Percentiles rank a stretch among this genome's conserved stretches.
Conservation (phyloP, 225 moss, liverwort and hornwort genomes). For the Sphagnum contortum region DNA sequence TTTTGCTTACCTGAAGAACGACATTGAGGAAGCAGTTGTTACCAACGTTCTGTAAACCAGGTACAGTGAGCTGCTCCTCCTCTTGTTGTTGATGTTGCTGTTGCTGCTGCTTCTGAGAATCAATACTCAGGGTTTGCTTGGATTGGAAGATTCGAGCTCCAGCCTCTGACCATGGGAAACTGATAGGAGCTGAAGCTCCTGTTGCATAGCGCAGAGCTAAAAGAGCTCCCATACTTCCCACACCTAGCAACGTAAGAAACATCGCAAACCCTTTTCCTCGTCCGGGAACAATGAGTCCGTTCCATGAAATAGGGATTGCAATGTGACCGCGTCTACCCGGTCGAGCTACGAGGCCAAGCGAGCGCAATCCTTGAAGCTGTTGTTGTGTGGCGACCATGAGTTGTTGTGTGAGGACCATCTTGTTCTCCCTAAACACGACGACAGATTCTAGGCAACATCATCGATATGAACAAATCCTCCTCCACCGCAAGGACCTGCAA, state of each 20-base stretch:
- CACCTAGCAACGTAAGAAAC: conserved; percentile 50
- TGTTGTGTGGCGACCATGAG: conserved; percentile 39
- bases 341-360: conserved; percentile 49
- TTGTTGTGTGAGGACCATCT: too few species aligned
- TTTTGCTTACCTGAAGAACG: conserved; percentile 66
- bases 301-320: conserved; percentile 37
- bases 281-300: conserved; percentile 24
- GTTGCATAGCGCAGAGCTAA: conserved; percentile 45
- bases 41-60: conserved; percentile 79
- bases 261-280: conserved; percentile 34
- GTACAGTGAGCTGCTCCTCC: conserved; percentile 38
- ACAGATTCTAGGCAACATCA: too few species aligned
- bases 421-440: too few species aligned
- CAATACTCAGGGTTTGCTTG: conserved; percentile 13
- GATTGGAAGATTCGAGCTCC: conserved; percentile 8
- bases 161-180: conserved; percentile 29
- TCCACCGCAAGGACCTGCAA: too few species aligned
- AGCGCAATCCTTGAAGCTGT: conserved; percentile 35
- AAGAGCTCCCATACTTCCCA: conserved; percentile 54
- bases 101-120: background rate
- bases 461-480: too few species aligned
- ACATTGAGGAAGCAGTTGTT: conserved; percentile 94
- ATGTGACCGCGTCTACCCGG: conserved; percentile 27
- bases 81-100: too few species aligned
- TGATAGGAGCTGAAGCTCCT: conserved; percentile 21